Evolutionary conservation across 257 asterid species (phyloP).

Genomic region (Anisodus acutangulus): DNA sequence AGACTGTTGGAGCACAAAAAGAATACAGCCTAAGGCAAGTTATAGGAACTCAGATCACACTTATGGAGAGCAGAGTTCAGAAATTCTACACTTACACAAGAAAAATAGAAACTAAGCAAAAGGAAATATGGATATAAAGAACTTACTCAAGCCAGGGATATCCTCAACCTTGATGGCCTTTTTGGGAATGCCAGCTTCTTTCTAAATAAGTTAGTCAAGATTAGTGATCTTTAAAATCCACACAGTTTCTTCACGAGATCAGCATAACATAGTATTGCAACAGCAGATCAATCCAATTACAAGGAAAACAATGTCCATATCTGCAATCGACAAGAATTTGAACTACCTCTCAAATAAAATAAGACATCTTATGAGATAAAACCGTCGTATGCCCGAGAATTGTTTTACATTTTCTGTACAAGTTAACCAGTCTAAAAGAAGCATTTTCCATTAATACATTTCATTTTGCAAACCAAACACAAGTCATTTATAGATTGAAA

Average conservation of each 20-base stretch:
- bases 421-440: constrained; percentile 21
- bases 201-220: constrained; percentile 56
- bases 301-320: constrained; percentile 3
- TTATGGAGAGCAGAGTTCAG: neutral
- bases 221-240: constrained; percentile 28
- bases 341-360: constrained; percentile 20
- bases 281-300: constrained; percentile 20
- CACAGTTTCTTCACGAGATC: neutral
- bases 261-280: constrained; percentile 15
- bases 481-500: constrained; percentile 22
- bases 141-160: constrained; percentile 95
- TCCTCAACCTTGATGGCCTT: constrained; percentile 80
- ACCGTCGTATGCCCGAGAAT: neutral
- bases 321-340: constrained; percentile 5
- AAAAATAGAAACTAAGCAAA: constrained; percentile 16
- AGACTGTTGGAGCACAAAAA: constrained; percentile 27
- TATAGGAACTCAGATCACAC: constrained; percentile 9
- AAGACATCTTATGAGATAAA: constrained; percentile 10
- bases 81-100: constrained; percentile 26
- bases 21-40: constrained; percentile 12
- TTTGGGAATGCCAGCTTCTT: constrained; percentile 95
- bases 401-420: neutral
- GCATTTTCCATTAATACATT: neutral
- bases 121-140: constrained; percentile 32
- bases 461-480: constrained; percentile 10